Evolutionary conservation across 805 yeast species (phyloP).

Genomic region (Groenewaldozyma salmanticensis): DNA sequence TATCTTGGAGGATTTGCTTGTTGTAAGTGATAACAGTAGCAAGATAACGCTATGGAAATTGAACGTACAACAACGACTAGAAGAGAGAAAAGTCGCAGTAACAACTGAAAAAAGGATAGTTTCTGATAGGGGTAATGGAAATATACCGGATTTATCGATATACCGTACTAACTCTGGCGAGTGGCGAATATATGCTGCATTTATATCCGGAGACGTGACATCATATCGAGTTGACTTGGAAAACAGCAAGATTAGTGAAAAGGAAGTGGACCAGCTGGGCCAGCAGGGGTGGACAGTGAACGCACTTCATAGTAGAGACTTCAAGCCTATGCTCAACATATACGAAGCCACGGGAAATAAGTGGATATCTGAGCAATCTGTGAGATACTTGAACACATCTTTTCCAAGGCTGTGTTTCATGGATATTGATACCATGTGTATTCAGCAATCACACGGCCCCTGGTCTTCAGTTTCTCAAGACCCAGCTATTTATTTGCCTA

Average conservation of each 20-base stretch:
- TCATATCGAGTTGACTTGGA: background rate
- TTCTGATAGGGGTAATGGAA: slow-evolving; percentile 19
- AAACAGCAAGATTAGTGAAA: background rate
- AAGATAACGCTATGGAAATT: slow-evolving; percentile 25
- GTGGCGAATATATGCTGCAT: background rate
- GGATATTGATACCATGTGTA: slow-evolving; percentile 13
- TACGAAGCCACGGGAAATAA: slow-evolving; percentile 41
- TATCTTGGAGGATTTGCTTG: slow-evolving; percentile 31
- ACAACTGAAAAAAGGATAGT: background rate
- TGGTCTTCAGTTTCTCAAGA: slow-evolving; percentile 10
- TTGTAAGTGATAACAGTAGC: slow-evolving; percentile 47
- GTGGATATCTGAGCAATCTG: slow-evolving; percentile 26
- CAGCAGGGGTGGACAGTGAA: slow-evolving; percentile 49
- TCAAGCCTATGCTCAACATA: slow-evolving; percentile 41
- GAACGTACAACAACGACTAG: slow-evolving; percentile 18
- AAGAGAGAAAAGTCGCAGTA: slow-evolving; percentile 3
- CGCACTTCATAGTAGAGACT: slow-evolving; percentile 31
- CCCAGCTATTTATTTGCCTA: slow-evolving; percentile 12
- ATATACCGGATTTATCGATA: slow-evolving; percentile 46
- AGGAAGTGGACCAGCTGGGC: slow-evolving; percentile 20
- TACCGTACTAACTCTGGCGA: no score
- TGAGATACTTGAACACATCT: slow-evolving; percentile 8
- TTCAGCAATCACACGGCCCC: slow-evolving; percentile 6
- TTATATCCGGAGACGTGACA: background rate
- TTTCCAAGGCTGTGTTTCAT: slow-evolving; percentile 16